Evolutionary conservation across 768 basidiomycete species (phyloP), one percentile per base, ranked within the genome.

Genomic region (Agrocybe pediades): DNA sequence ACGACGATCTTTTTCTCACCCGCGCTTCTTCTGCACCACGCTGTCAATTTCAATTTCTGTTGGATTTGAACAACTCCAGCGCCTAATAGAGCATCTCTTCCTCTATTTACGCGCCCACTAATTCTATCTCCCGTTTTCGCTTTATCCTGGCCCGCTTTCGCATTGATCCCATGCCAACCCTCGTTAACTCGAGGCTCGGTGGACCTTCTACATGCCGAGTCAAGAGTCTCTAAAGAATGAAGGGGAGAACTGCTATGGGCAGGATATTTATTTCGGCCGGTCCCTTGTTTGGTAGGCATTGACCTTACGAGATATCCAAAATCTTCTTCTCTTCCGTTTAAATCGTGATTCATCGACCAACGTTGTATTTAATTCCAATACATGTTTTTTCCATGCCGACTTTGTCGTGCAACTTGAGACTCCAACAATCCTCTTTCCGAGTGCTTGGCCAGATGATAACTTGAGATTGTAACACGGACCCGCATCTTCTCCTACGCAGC

Each of bases 271-370:
- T 80, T 83, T 84, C 82, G 81, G 83, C 68, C 65, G 72, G 58
- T 69, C 75, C 68, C 64, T 71, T 61, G 51, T 55, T n/a, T 58
- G 54, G 58, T 72, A 66, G 63, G 68, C 60, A 63, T 67, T 61
- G 77, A 74, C 82, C 83, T 82, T 85, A 86, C 83, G 82, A 84
- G 81, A 73, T 81, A 81, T 70, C 80, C 73, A 49, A 86, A 75
- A 36, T 6, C 23, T 53, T 44, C 33, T n/a, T 24, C 25, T 21
- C 20, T 30, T 26, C 25, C 19, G 23, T 41, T 16, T 17, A 41
- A 30, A 30, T n/a, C n/a, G n/a, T n/a, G n/a, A n/a, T n/a, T n/a
- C n/a, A n/a, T n/a, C n/a, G n/a, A n/a, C n/a, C n/a, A n/a, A n/a
- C n/a, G n/a, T n/a, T n/a, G n/a, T n/a, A n/a, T n/a, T n/a, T n/a